Conservation (phyloP, 805 yeast genomes). For the Deakozyma indianensis region DNA sequence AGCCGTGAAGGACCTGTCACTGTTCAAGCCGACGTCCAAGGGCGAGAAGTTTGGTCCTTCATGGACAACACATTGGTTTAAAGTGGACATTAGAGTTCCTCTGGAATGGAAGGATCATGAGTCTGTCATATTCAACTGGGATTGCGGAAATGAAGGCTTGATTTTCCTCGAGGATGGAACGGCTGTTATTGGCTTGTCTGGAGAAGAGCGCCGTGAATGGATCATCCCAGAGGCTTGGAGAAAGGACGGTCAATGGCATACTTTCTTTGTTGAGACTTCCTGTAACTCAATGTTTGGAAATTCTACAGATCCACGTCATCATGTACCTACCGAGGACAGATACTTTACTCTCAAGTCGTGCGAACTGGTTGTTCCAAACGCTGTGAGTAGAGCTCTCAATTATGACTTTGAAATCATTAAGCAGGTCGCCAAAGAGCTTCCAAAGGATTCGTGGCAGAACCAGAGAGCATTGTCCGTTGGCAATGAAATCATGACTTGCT, state of each 20-base stretch:
- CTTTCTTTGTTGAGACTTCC: constrained; percentile 73
- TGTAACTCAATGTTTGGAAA: constrained; percentile 93
- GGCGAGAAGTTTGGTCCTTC: constrained; percentile 85
- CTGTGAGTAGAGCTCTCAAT: constrained; percentile 61
- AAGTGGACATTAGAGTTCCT: constrained; percentile 52
- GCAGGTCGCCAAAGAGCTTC: constrained; percentile 82
- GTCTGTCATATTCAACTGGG: constrained; percentile 63
- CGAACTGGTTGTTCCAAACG: constrained; percentile 68
- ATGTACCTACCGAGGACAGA: constrained; percentile 48
- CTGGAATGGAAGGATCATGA: constrained; percentile 37
- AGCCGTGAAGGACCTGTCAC: constrained; percentile 37
- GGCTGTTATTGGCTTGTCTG: constrained; percentile 75
- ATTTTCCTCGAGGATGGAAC: constrained; percentile 52
- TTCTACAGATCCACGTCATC: constrained; percentile 31
- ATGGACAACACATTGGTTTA: constrained; percentile 96
- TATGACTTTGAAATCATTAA: constrained; percentile 80
- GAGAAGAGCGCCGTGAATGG: constrained; percentile 64
- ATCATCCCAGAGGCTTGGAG: constrained; percentile 42
- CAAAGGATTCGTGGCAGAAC: constrained; percentile 65
- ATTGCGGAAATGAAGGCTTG: constrained; percentile 74
- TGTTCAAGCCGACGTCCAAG: constrained; percentile 26
- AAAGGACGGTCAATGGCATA: constrained; percentile 37
- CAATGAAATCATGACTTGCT: constrained; percentile 68
- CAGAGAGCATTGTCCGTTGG: constrained; percentile 69
- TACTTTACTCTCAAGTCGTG: constrained; percentile 54